Percentiles rank a stretch among this genome's conserved stretches.
phyloP scores from a whole-genome alignment of 2,329 filamentous ascomycete genomes.

The Paraphoma sp. region DNA sequence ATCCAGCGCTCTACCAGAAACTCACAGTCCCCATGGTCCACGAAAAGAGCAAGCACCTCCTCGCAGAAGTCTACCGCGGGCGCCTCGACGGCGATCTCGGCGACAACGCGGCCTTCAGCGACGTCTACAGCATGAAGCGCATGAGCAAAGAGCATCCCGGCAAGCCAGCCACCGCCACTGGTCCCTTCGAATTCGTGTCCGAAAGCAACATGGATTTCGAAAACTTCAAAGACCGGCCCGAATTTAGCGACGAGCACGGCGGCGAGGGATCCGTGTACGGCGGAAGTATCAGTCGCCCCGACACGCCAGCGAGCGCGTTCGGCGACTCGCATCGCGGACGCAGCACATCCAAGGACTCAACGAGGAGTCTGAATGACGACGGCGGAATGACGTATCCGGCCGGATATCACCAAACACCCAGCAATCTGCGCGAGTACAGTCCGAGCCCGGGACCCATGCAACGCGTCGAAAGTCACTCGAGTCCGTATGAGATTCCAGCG shows the following conservation, averaged over 20 bases:
- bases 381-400: conserved; percentile 52
- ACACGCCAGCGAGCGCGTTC: conserved; percentile 60
- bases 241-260: conserved; percentile 88
- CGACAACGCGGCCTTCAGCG: conserved; percentile 76
- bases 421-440: conserved; percentile 50
- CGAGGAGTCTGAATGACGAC: conserved; percentile 35
- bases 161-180: conserved; percentile 49
- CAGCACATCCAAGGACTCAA: conserved; percentile 32
- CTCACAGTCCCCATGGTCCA: conserved; percentile 96
- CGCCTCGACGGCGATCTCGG: conserved; percentile 68
- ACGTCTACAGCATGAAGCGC: conserved; percentile 79
- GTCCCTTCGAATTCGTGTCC: conserved; percentile 86
- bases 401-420: conserved; percentile 57
- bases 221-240: conserved; percentile 87
- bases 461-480: conserved; percentile 28
- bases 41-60: conserved; percentile 83
- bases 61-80: conserved; percentile 86
- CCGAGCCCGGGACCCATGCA: conserved; percentile 42
- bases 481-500: conserved; percentile 32
- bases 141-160: conserved; percentile 71
- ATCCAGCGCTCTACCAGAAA: conserved; percentile 87
- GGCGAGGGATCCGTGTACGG: conserved; percentile 68
- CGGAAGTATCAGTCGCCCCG: conserved; percentile 64
- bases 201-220: conserved; percentile 88
- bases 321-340: conserved; percentile 32